Conservation (phyloP, 371 early-diverging fungal genomes). For the Mortierella sp. region DNA sequence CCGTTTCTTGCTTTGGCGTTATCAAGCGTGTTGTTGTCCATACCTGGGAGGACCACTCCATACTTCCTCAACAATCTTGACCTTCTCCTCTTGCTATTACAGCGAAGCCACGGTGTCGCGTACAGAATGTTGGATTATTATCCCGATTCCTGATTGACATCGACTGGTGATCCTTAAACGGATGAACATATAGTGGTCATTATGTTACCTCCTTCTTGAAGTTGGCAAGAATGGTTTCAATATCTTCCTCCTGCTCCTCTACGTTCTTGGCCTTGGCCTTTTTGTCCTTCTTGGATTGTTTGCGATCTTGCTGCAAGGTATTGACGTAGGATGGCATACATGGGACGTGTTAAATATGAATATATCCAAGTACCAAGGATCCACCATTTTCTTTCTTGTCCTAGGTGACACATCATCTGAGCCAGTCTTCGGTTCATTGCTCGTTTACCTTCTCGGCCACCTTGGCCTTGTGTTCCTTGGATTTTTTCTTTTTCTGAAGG, state of each 20-base stretch:
- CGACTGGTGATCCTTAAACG: too few species aligned
- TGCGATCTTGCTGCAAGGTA: slow-evolving; percentile 55
- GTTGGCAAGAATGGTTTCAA: slow-evolving; percentile 67
- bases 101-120: neutral
- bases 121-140: too few species aligned
- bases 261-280: slow-evolving; percentile 55
- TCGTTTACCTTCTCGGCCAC: slow-evolving; percentile 46
- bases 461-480: slow-evolving; percentile 53
- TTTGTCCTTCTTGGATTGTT: slow-evolving; percentile 60
- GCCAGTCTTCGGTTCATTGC: neutral
- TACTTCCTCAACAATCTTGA: slow-evolving; percentile 62
- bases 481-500: slow-evolving; percentile 48
- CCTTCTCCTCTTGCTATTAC: slow-evolving; percentile 58
- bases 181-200: too few species aligned
- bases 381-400: neutral
- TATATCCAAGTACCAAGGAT: too few species aligned
- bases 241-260: slow-evolving; percentile 71
- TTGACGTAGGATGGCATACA: neutral
- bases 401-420: neutral
- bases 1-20: too few species aligned
- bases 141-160: too few species aligned
- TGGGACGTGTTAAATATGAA: too few species aligned
- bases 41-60: slow-evolving; percentile 61
- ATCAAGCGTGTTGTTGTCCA: neutral
- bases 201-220: slow-evolving; percentile 59